Base-by-base conservation (phyloP, 208 protist species). In the Leptomonas pyrrhocoris region DNA sequence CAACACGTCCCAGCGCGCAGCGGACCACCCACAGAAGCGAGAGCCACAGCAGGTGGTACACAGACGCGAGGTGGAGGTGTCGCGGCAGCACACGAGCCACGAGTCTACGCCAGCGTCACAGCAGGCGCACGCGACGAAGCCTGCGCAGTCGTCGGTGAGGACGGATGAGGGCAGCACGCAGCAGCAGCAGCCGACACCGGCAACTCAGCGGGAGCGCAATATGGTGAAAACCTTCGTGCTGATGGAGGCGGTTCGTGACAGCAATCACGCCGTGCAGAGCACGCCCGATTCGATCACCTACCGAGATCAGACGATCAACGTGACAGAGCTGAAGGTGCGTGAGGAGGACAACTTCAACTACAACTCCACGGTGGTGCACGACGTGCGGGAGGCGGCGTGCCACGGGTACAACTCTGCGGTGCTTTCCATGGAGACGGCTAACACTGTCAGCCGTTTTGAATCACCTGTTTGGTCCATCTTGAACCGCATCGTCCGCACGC, bases 381-480 rank as follows among this genome's bases (percentile, higher is more conserved):
- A 80, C 51, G 59, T 91, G 16, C 70, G 75, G 25, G 69, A 86
- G 62, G 62, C 74, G 16, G 84, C 86, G n/a, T 90, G 82, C 68
- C 46, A 72, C 21, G 86, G 89, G 25, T 88, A 78, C 73, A 93
- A 92, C 64, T 79, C 83, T 21, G 73, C 89, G 16, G 77, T 92
- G 34, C 73, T 94, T 8, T 86, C 85, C 19, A 70, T 80, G 42
- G 89, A 94, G 68, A 76, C 80, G 2, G 75, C 83, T 5, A 89
- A 92, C 74, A 77, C 84, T 2, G 66, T 71, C 1, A 54, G 61
- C 30, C 71, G 84, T 55, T 90, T 90, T 53, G 60, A 79, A 16
- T 94, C 89, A 0, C 85, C 85, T 13, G 87, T 91, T 13, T 92
- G 86, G 87, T 79, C 81, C 38, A 83, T 79, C 59, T 68, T 92